Evolutionary conservation across 1,284 basidiomycete genomes (phyloP), one percentile per base, ranked within the genome.

Genomic region (Trametes polyzona): DNA sequence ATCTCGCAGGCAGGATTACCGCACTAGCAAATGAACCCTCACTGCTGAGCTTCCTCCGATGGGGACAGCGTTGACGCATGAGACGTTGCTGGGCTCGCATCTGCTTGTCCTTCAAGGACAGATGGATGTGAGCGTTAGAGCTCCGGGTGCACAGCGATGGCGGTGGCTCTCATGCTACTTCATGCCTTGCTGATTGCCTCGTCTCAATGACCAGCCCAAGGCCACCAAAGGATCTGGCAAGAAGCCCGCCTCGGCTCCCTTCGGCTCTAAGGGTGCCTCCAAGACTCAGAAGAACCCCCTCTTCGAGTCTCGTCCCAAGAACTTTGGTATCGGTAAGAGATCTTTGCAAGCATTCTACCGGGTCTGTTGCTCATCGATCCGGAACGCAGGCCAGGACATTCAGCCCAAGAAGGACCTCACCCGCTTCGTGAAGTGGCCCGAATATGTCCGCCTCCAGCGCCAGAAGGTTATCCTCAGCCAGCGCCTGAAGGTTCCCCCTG

Each of bases 391-490:
- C 73, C 94, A 96, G 81, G 93, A 97, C 79, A 87, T 98, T 71
- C 93, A 91, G 71, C 96, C 91, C 71, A 84, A 86, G 75, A 86
- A 85, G 59, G 96, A 99, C 80, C 80, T 98, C 66, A 97, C 94
- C 64, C 94, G 96, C 75, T 98, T 98, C 80, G 94, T 98, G 80
- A 98, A 98, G 81, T 99, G 96, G 96, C 96, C 96, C 67, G 95
- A 96, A 81, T 99, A 99, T 74, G 89, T 99, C 68, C 94, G 95
- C 73, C 91, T 98, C 61, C 96, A 99, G 77, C 90, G 96, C 76
- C 96, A 98, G 79, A 97, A 96, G 83, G 95, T 98, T 72, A 97
- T 99, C 80, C 91, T 99, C 65, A 83, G 93, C 87, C 95, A 98
- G 82, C 95, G 96, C 72, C 84, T 99, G 70, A 99, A 99, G 88